phyloP scores from a whole-genome alignment of 1,284 basidiomycete species.

The Neonothopanus nambi region DNA sequence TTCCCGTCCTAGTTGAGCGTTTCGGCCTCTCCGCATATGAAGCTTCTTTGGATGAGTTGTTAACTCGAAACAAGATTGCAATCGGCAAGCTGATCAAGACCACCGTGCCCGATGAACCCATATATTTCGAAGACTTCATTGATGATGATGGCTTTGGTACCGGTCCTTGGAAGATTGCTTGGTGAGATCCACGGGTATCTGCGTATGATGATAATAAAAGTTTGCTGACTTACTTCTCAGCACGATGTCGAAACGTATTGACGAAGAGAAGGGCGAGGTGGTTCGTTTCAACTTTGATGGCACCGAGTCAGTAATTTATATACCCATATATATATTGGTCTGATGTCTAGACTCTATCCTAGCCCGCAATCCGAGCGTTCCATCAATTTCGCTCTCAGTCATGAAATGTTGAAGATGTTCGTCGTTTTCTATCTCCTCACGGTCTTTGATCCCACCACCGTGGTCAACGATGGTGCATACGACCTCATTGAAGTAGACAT shows the following conservation, averaged over 20 bases:
- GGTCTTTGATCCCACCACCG: constrained; percentile 28
- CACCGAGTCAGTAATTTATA: constrained; percentile 19
- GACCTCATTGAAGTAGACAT: constrained; percentile 34
- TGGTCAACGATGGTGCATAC: constrained; percentile 37
- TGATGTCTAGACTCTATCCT: neutral
- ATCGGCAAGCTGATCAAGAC: constrained; percentile 26
- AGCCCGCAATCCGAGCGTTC: constrained; percentile 26
- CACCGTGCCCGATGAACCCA: constrained; percentile 22
- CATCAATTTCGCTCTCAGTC: constrained; percentile 27
- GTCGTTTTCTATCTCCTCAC: constrained; percentile 29
- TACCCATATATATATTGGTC: neutral
- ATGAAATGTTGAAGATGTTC: constrained; percentile 32
- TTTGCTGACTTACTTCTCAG: neutral
- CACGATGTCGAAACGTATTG: constrained; percentile 17
- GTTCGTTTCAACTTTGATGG: constrained; percentile 27
- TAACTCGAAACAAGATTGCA: constrained; percentile 24
- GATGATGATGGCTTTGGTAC: constrained; percentile 28
- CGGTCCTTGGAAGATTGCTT: constrained; percentile 29
- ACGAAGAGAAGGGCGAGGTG: constrained; percentile 18
- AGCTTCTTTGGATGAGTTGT: constrained; percentile 21
- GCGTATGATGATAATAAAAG: neutral
- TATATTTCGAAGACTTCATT: constrained; percentile 29
- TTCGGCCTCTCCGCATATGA: constrained; percentile 26
- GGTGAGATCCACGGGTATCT: constrained; percentile 11
- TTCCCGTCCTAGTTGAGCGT: constrained; percentile 18